These are phyloP conservation scores for Apiotrichum montevideense DNA, from an alignment of 1,284 basidiomycete species.

Conservation along the genomic window DNA sequence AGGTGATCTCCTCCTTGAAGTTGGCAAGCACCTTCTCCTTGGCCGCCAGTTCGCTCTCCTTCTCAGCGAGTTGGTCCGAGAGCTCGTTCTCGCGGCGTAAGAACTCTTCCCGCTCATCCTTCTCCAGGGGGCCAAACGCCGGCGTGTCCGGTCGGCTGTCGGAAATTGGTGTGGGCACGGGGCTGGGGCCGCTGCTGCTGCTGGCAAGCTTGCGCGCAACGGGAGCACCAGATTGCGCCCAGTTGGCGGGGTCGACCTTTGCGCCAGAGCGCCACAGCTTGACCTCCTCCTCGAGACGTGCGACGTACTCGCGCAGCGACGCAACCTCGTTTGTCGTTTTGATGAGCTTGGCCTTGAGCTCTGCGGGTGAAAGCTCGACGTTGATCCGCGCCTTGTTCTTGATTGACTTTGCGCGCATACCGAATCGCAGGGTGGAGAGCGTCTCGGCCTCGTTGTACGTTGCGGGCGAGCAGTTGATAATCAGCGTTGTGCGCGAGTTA, in stretches of 20 bases:
- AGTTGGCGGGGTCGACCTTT: constrained; percentile 75
- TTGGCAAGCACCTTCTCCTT: constrained; percentile 61
- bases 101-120: constrained; percentile 97
- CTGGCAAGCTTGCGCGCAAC: constrained; percentile 53
- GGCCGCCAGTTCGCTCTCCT: constrained; percentile 70
- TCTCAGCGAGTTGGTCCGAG: constrained; percentile 86
- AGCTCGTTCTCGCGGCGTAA: constrained; percentile 94
- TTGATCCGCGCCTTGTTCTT: constrained; percentile 99
- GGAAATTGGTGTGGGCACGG: constrained; percentile 59
- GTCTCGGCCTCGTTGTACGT: constrained; percentile 97
- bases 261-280: constrained; percentile 86
- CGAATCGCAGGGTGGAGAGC: constrained; percentile 93
- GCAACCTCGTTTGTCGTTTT: constrained; percentile 84
- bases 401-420: constrained; percentile 98
- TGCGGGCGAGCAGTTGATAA: constrained; percentile 98
- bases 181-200: constrained; percentile 48
- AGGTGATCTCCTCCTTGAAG: constrained; percentile 72
- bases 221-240: constrained; percentile 55
- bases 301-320: constrained; percentile 78
- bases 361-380: constrained; percentile 91
- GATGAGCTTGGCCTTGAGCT: constrained; percentile 85
- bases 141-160: constrained; percentile 41
- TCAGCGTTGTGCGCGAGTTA: constrained; percentile 96
- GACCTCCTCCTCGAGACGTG: constrained; percentile 84
- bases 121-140: constrained; percentile 65